Base-by-base conservation (phyloP, 192 early-diverging fungal genomes). In the Coemansia sp. region DNA sequence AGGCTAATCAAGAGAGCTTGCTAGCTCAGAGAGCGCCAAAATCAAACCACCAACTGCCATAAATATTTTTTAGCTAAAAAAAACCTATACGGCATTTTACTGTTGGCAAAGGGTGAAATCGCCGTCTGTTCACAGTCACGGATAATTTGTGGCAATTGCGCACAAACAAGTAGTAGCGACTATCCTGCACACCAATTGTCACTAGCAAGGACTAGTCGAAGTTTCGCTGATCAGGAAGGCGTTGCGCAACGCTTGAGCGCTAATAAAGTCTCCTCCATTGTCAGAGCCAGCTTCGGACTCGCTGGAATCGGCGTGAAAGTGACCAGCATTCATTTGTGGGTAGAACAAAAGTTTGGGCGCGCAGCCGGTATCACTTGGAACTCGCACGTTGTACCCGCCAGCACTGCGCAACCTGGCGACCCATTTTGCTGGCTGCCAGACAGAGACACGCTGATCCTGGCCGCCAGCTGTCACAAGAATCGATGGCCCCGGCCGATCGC, bases 341-440 rank as follows among this genome's bases (percentile, higher is more conserved):
- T 67, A 29, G 48, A 82, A 75, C 15, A 82, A 14, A 12, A 82
- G 72, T 64, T 66, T 73, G 11, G 80, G 15, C 17, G 4, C 17
- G 3, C 19, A 4, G 21, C 32, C 29, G 0, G 19, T 19, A 7
- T 4, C 32, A 3, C 9, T 29, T 27, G 23, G 38, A 11, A 32
- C 15, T 36, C 14, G n/a, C 34, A 29, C 1, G 17, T 21, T 39
- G 21, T 82, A 74, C 23, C 72, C 59, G n/a, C 75, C 75, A 12
- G 42, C 34, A 41, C 63, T 85, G 71, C 90, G 83, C 38, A 96
- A 58, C 11, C 90, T 84, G 9, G 95, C 93, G 34, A 95, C 89
- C 77, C 86, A 97, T 70, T 97, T 96, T n/a, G 92, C 68, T 1
- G 93, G 91, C 66, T 97, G 93, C 77, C 89, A 94, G 42, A 87